Base-by-base conservation (phyloP, 768 basidiomycete genomes). In the Peribolospora baueri region DNA sequence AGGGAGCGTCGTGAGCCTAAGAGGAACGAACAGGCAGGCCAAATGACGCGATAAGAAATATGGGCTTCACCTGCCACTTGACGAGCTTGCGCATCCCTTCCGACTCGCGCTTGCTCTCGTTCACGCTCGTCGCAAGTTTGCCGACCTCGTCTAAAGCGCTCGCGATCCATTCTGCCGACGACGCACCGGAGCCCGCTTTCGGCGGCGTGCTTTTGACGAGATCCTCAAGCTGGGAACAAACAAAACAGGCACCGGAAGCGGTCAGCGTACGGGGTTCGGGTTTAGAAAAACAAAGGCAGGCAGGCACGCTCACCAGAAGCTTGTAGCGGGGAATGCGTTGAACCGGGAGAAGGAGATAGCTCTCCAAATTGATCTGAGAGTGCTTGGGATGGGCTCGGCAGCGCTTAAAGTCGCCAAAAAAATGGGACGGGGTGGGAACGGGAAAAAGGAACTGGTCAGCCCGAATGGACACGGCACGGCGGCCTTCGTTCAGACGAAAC, bases 271-370 rank as follows among this genome's bases (percentile, higher is more conserved):
- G 25, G 25, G 25, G 25, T 25, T 42, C 13, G 14, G 9, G 40
- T 50, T 36, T 10, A 9, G 8, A 9, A 36, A 36, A 50, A 10
- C 3, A n/a, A 14, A 37, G 5, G n/a, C 7, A 45, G 25, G 25
- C 25, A 25, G 25, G 25, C 25, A 25, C 25, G 25, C 25, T 25
- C 63, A 93, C 86, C 61, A 98, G 72, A 56, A 98, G 70, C 57
- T 84, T 79, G 70, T 98, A 98, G n/a, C 93, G 79, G 10, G 93
- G 93, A 63, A 98, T 84, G 53, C 93, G 79, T 65, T 98, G 93
- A 10, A 98, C 82, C 43, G 93, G 93, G 48, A 97, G 75, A 6
- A 98, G 74, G 25, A 98, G 70, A 65, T 97, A 97, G 3, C 83
- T 84, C 69, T 95, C 88, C 60, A 95, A 68, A 64, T 88, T 90